Evolutionary conservation across 2,329 filamentous ascomycete species (phyloP).

Genomic region (Dactylellina haptotyla): DNA sequence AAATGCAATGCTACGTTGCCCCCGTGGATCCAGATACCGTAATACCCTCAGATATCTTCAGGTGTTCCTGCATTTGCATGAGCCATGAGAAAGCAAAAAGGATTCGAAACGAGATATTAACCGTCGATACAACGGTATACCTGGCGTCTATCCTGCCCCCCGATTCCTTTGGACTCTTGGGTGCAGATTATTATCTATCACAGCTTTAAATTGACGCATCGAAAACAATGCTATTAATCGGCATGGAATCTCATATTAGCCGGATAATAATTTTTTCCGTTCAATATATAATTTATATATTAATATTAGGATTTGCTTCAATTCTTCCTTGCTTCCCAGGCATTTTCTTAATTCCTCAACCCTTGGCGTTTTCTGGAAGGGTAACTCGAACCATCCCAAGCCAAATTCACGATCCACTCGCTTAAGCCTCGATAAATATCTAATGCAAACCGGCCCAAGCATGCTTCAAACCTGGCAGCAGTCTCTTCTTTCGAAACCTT

Average conservation of each 20-base stretch:
- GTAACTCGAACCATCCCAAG: constrained; percentile 49
- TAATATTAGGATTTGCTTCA: neutral
- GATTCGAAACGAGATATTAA: constrained; percentile 42
- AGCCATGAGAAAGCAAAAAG: constrained; percentile 32
- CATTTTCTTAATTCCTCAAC: constrained; percentile 38
- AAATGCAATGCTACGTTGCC: constrained; percentile 32
- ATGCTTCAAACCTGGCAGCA: constrained; percentile 40
- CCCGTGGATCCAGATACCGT: constrained; percentile 40
- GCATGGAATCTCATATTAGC: constrained; percentile 42
- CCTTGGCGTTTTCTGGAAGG: constrained; percentile 53
- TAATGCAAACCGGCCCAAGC: constrained; percentile 36
- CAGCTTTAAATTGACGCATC: constrained; percentile 40
- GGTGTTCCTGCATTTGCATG: constrained; percentile 54
- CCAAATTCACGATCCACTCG: constrained; percentile 51
- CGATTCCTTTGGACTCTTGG: constrained; percentile 15
- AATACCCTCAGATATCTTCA: constrained; percentile 13
- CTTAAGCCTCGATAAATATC: constrained; percentile 50
- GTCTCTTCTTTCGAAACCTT: constrained; percentile 36
- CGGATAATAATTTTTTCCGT: constrained; percentile 43
- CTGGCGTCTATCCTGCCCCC: constrained; percentile 37
- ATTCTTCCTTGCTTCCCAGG: neutral
- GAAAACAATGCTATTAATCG: constrained; percentile 30
- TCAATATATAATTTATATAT: constrained; percentile 15
- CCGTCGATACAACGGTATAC: constrained; percentile 46
- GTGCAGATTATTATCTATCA: constrained; percentile 24